phyloP scores from a whole-genome alignment of 805 yeast species.

The Schizosaccharomyces cryophilus region DNA sequence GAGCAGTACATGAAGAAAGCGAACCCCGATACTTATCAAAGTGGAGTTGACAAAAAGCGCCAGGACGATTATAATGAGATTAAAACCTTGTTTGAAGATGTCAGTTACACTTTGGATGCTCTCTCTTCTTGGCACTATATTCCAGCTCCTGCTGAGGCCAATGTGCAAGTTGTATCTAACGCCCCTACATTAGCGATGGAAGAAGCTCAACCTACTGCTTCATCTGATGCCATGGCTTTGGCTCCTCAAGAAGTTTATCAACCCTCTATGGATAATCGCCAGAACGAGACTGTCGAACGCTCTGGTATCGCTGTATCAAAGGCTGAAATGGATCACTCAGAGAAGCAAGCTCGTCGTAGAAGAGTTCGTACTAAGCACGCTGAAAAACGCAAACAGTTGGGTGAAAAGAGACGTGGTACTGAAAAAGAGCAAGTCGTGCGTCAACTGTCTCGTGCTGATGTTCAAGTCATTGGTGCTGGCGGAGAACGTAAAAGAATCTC shows the following conservation, averaged over 20 bases:
- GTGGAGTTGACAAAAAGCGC: slow-evolving; percentile 36
- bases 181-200: slow-evolving; percentile 72
- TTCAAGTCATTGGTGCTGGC: background rate
- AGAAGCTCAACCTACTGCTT: slow-evolving; percentile 80
- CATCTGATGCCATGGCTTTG: slow-evolving; percentile 33
- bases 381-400: background rate
- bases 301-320: slow-evolving; percentile 1
- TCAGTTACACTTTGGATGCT: slow-evolving; percentile 59
- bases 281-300: background rate
- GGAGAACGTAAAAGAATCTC: background rate
- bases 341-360: slow-evolving; percentile 1
- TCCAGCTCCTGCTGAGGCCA: slow-evolving; percentile 68
- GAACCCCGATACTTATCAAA: slow-evolving; percentile 19
- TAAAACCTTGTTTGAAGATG: slow-evolving; percentile 30
- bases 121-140: slow-evolving; percentile 83
- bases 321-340: background rate
- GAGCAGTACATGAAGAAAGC: slow-evolving; percentile 34
- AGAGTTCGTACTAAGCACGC: background rate
- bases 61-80: slow-evolving; percentile 60
- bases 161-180: slow-evolving; percentile 60
- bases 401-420: background rate
- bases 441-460: background rate
- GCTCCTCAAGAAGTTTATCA: slow-evolving; percentile 89
- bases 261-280: background rate
- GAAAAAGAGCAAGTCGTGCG: background rate